Conservation (phyloP, 306 rosid species). For the Lathyrus sativus region DNA sequence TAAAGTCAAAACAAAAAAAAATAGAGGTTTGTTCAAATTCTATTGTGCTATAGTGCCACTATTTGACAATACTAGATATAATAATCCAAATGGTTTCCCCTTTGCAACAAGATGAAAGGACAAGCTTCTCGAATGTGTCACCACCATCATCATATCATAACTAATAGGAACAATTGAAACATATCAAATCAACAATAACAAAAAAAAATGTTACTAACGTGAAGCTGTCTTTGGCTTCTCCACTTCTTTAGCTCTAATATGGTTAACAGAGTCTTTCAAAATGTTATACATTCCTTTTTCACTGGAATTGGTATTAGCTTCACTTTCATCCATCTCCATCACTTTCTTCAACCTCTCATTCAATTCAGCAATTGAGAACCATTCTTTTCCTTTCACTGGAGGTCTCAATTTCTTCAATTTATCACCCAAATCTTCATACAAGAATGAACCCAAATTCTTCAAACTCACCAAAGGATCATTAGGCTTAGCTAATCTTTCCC, state of each 20-base stretch:
- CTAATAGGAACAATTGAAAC: slow-evolving; percentile 1
- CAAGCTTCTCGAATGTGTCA: neutral
- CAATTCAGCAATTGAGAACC: slow-evolving; percentile 73
- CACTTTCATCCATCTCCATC: slow-evolving; percentile 57
- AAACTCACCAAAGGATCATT: neutral
- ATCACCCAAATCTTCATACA: slow-evolving; percentile 49
- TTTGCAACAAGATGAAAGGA: neutral
- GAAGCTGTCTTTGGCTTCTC: slow-evolving; percentile 21
- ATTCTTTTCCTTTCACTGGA: slow-evolving; percentile 36
- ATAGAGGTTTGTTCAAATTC: neutral
- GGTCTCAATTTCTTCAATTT: slow-evolving; percentile 72
- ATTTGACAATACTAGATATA: neutral
- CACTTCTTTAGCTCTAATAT: neutral
- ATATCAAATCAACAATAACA: neutral
- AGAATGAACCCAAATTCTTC: slow-evolving; percentile 43
- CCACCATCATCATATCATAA: neutral
- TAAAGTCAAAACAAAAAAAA: neutral
- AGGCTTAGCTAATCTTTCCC: slow-evolving; percentile 23
- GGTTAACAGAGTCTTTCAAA: neutral
- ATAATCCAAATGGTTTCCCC: neutral
- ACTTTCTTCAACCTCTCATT: slow-evolving; percentile 64
- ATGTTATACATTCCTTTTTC: too few species aligned
- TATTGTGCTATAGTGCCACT: neutral
- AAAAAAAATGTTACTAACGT: slow-evolving; percentile 37
- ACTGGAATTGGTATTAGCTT: neutral